phyloP scores from a whole-genome alignment of 2,329 filamentous ascomycete species.

The Pseudogymnoascus sp. region DNA sequence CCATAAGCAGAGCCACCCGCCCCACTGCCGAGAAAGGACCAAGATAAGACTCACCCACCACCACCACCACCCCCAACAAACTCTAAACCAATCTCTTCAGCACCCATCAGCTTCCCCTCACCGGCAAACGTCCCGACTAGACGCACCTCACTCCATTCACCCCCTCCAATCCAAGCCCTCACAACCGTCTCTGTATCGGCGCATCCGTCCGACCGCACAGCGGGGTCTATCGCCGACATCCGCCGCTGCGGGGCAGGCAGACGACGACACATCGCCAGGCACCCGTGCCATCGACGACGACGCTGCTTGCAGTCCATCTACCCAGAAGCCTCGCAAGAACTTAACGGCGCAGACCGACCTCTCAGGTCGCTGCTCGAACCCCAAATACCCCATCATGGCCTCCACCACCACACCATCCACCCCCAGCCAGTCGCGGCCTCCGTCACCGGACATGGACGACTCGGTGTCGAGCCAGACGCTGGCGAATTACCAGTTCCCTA shows the following conservation, averaged over 20 bases:
- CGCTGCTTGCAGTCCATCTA: too few species aligned
- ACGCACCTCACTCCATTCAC: not conserved
- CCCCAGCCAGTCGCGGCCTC: not conserved
- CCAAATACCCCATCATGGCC: not conserved
- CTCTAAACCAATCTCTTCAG: constrained; percentile 3
- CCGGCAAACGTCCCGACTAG: not conserved
- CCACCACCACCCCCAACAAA: not conserved
- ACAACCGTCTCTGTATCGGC: not conserved
- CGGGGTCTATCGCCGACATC: constrained; percentile 5
- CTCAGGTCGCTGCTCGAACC: not conserved
- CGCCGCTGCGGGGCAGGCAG: not conserved
- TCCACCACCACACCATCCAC: not conserved
- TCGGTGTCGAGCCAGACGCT: constrained; percentile 16
- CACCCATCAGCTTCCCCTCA: not conserved
- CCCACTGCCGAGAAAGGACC: constrained; percentile 4
- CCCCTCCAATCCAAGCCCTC: not conserved
- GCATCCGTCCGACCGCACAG: not conserved
- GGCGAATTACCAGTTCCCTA: constrained; percentile 52
- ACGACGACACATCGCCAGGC: not conserved
- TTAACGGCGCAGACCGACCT: not conserved
- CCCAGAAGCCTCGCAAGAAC: not conserved
- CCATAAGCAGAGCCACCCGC: not conserved
- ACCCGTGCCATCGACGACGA: not conserved
- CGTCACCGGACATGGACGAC: not conserved
- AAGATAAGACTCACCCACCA: constrained; percentile 8